A percentile compares a stretch with the other conserved stretches of the same genome.
Conservation (phyloP, 345 rosid species). For the Euphorbia peplus region DNA sequence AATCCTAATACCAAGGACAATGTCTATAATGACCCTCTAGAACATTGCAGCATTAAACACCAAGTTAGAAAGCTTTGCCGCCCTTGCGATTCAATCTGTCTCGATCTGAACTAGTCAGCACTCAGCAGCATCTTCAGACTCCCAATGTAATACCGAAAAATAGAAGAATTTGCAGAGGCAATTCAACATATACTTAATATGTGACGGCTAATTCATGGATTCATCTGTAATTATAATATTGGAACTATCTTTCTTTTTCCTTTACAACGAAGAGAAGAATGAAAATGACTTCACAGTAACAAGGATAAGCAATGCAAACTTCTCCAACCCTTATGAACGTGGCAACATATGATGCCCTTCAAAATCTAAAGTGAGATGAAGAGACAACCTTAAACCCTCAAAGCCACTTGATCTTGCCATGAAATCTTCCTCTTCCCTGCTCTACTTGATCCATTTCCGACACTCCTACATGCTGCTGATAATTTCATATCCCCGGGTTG, state of each 20-base stretch:
- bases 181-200: slow-evolving; percentile 1
- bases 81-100: too few species aligned
- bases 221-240: slow-evolving; percentile 23
- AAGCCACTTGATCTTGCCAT: slow-evolving; percentile 94
- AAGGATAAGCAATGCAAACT: slow-evolving; percentile 10
- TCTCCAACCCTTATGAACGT: slow-evolving; percentile 22
- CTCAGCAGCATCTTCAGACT: too few species aligned
- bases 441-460: slow-evolving; percentile 48
- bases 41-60: too few species aligned
- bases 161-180: background rate
- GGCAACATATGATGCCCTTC: slow-evolving; percentile 9
- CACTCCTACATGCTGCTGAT: slow-evolving; percentile 53
- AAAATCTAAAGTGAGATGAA: slow-evolving; percentile 16
- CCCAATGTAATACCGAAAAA: too few species aligned
- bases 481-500: slow-evolving; percentile 45
- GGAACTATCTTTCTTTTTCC: slow-evolving; percentile 18
- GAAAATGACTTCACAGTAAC: background rate
- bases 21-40: too few species aligned
- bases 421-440: slow-evolving; percentile 84
- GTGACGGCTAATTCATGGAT: slow-evolving; percentile 13
- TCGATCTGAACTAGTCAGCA: too few species aligned
- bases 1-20: too few species aligned
- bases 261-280: slow-evolving; percentile 22
- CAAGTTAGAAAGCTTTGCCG: too few species aligned
- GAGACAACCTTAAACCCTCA: slow-evolving; percentile 49